Percentiles rank a stretch among this genome's conserved stretches.
Conservation (phyloP, 306 rosid species). For the Dicorynia guianensis region DNA sequence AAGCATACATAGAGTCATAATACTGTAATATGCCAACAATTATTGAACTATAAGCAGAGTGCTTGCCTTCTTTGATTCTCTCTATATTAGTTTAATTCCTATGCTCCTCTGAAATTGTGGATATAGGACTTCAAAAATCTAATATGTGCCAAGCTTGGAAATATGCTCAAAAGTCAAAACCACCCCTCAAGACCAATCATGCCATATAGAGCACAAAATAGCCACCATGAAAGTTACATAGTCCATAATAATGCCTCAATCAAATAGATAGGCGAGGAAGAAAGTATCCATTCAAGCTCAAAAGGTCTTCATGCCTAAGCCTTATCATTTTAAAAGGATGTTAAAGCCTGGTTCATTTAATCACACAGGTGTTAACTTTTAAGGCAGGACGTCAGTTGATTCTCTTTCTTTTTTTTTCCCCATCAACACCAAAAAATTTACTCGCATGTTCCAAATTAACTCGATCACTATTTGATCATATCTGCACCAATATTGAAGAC, state of each 20-base stretch:
- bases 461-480: background rate
- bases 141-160: constrained; percentile 6
- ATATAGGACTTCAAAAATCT: background rate
- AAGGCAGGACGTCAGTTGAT: background rate
- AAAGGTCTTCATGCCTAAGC: background rate
- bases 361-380: background rate
- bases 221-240: constrained; percentile 8
- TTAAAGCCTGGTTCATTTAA: background rate
- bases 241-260: constrained; percentile 14
- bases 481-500: background rate
- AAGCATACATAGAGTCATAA: background rate
- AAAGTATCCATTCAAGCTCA: constrained; percentile 5
- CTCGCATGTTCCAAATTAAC: too few relatives aligned
- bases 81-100: constrained; percentile 31
- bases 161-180: constrained; percentile 36
- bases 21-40: background rate
- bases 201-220: constrained; percentile 24
- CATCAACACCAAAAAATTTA: too few relatives aligned
- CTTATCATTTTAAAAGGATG: too few relatives aligned
- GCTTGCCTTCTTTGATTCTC: constrained; percentile 32
- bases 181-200: constrained; percentile 34
- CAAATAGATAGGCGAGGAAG: constrained; percentile 7
- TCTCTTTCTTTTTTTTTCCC: background rate
- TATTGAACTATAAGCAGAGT: constrained; percentile 35
- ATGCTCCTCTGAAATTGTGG: background rate